phyloP scores from a whole-genome alignment of 495 filamentous ascomycete species.

The Cryomyces antarcticus region DNA sequence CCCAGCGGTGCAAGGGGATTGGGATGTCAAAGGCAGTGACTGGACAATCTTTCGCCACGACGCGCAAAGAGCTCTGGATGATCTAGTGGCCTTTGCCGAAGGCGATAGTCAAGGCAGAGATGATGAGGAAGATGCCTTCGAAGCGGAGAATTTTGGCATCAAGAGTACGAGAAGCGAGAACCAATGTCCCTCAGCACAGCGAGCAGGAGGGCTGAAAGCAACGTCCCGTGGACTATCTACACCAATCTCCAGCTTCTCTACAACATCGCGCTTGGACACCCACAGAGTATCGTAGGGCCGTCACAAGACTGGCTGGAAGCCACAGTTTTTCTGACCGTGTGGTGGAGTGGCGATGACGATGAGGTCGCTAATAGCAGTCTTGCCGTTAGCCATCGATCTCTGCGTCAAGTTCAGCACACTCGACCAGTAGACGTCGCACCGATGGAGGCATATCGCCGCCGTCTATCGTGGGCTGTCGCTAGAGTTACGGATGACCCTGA shows the following conservation, averaged over 20 bases:
- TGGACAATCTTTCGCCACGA: constrained; percentile 63
- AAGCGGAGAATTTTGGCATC: constrained; percentile 34
- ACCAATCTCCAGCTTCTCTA: constrained; percentile 58
- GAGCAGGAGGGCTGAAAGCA: constrained; percentile 56
- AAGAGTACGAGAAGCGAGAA: constrained; percentile 16
- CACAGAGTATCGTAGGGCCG: constrained; percentile 42
- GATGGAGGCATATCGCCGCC: constrained; percentile 30
- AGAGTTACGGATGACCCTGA: constrained; percentile 25
- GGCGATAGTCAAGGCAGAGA: constrained; percentile 31
- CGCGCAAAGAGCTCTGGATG: constrained; percentile 39
- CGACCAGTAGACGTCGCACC: constrained; percentile 25
- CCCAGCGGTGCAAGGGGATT: constrained; percentile 44
- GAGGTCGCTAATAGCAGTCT: constrained; percentile 19
- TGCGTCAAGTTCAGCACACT: constrained; percentile 9
- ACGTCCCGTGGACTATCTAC: constrained; percentile 72
- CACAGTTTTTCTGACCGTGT: constrained; percentile 53
- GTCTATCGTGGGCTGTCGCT: constrained; percentile 29
- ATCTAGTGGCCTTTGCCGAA: constrained; percentile 56
- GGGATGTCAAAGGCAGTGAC: constrained; percentile 54
- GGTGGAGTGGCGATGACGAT: constrained; percentile 68
- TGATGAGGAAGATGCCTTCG: constrained; percentile 18
- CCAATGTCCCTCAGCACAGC: constrained; percentile 32
- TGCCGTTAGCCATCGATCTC: constrained; percentile 14
- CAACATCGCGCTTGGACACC: constrained; percentile 49
- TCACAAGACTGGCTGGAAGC: constrained; percentile 80